Percentiles rank a stretch among this genome's conserved stretches.
Evolutionary conservation across 2,329 filamentous ascomycete genomes (phyloP).

Genomic region (Cercospora sesami): DNA sequence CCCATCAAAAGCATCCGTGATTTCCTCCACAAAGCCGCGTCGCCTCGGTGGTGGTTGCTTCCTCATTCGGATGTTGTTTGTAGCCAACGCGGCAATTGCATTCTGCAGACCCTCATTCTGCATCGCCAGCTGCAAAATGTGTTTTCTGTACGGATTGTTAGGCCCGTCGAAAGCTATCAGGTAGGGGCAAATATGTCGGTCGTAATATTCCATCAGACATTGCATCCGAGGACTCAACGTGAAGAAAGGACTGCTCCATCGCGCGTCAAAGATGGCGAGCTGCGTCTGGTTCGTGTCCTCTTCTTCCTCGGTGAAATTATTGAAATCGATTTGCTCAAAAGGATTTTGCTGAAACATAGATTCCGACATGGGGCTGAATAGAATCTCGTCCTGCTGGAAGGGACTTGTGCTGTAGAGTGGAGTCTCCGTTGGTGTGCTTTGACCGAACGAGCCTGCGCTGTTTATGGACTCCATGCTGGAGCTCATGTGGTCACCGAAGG

Average conservation of each 20-base stretch:
- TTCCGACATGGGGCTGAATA: constrained; percentile 37
- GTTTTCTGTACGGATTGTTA: constrained; percentile 79
- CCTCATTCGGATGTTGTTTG: constrained; percentile 88
- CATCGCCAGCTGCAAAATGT: constrained; percentile 75
- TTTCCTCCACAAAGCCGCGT: constrained; percentile 38
- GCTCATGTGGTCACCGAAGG: constrained; percentile 43
- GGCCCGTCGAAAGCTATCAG: constrained; percentile 89
- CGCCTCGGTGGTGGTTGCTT: constrained; percentile 56
- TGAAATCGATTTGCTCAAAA: constrained; percentile 25
- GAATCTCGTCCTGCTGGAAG: constrained; percentile 30
- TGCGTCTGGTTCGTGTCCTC: constrained; percentile 25
- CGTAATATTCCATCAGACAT: constrained; percentile 90
- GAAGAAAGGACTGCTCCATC: constrained; percentile 47
- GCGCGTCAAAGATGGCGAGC: constrained; percentile 34
- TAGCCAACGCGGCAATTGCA: constrained; percentile 83
- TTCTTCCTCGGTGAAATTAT: constrained; percentile 23
- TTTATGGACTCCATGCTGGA: constrained; percentile 51
- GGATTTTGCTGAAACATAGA: constrained; percentile 21
- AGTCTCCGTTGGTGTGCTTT: constrained; percentile 5
- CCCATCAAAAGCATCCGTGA: constrained; percentile 32
- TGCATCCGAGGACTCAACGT: constrained; percentile 73
- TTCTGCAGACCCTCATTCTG: constrained; percentile 83
- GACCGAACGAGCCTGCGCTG: constrained; percentile 31
- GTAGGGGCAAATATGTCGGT: constrained; percentile 85
- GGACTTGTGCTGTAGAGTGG: constrained; percentile 16